These are phyloP conservation scores for Cyclostephanos invisitatus DNA, from an alignment of 108 stramenopile genomes.

Conservation along the genomic window DNA sequence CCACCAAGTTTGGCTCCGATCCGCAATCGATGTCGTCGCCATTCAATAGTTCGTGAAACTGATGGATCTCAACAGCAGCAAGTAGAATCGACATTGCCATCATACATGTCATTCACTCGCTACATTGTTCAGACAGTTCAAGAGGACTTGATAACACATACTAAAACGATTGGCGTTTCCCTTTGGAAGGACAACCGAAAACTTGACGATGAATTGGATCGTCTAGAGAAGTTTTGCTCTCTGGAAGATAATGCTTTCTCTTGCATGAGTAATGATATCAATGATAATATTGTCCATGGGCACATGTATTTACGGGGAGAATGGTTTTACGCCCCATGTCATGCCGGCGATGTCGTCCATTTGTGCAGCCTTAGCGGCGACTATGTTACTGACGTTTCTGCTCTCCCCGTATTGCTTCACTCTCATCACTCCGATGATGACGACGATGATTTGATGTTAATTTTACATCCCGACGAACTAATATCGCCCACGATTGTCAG, in stretches of 20 bases:
- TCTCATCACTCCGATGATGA: slow-evolving; percentile 56
- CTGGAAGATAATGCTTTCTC: neutral
- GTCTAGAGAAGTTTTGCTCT: slow-evolving; percentile 28
- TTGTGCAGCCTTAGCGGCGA: slow-evolving; percentile 74
- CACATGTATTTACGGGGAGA: slow-evolving; percentile 74
- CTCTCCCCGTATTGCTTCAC: slow-evolving; percentile 77
- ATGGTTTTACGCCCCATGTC: slow-evolving; percentile 71
- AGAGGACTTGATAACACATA: slow-evolving; percentile 53
- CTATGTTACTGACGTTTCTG: slow-evolving; percentile 62
- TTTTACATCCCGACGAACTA: slow-evolving; percentile 84
- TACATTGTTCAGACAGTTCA: slow-evolving; percentile 63
- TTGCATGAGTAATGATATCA: neutral
- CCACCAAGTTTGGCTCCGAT: slow-evolving; percentile 15
- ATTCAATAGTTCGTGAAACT: slow-evolving; percentile 27
- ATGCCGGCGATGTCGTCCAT: slow-evolving; percentile 69
- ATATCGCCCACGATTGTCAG: slow-evolving; percentile 78
- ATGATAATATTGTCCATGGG: slow-evolving; percentile 42
- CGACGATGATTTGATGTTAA: slow-evolving; percentile 70
- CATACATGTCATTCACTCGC: slow-evolving; percentile 66
- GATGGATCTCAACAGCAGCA: neutral
- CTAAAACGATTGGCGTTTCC: slow-evolving; percentile 62
- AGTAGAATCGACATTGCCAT: slow-evolving; percentile 11
- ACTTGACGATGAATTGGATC: slow-evolving; percentile 35
- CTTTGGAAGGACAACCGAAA: slow-evolving; percentile 52
- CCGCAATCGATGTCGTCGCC: slow-evolving; percentile 30